Base-by-base conservation (phyloP, 2,329 filamentous ascomycete species). In the Tolypocladium inflatum region DNA sequence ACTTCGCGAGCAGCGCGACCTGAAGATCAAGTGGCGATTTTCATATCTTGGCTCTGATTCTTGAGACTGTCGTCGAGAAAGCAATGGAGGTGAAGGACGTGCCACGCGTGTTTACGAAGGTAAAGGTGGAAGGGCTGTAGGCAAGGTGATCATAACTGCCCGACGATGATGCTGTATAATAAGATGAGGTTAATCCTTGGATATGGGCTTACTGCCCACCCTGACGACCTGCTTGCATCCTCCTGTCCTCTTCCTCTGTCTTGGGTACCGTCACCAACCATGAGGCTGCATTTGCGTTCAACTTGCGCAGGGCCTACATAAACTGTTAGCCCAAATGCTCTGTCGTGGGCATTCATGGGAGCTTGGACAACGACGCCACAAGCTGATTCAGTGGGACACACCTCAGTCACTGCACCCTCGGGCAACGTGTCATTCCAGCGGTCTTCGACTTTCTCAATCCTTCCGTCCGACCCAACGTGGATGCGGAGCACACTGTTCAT, bases 401-500 rank as follows among this genome's bases (percentile, higher is more conserved):
- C 71, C 60, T 73, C 64, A n/a, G 63, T 67, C 41, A 74, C 58
- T 0, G 61, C 61, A 2, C 70, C 70, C 6, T 73, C 69, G 4
- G 72, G 71, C 53, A 74, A 58, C 42, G 69, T 68, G 37, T 67
- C 68, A 57, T 74, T 68, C 73, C 72, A 74, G 52, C 64, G 59
- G 57, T 75, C 73, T 60, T 71, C 71, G 42, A 75, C 68, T 55
- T 62, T 68, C 3, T 65, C 63, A 38, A 74, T 74, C 63, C 66
- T 69, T 39, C 70, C 71, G 52, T 70, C 68, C 30, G 53, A 48
- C n/a, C 65, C 69, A 35, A 73, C 60, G 42, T 67, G 58, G 57
- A 74, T 73, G 8, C 62, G 58, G 13, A 74, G 66, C 42, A 77
- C 64, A 6, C 69, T 73, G 66, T 81, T 80, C 72, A 79, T 76